Percentiles rank a stretch among this genome's conserved stretches.
These are phyloP conservation scores for Echium plantagineum DNA, from an alignment of 257 asterid genomes.

Conservation along the genomic window DNA sequence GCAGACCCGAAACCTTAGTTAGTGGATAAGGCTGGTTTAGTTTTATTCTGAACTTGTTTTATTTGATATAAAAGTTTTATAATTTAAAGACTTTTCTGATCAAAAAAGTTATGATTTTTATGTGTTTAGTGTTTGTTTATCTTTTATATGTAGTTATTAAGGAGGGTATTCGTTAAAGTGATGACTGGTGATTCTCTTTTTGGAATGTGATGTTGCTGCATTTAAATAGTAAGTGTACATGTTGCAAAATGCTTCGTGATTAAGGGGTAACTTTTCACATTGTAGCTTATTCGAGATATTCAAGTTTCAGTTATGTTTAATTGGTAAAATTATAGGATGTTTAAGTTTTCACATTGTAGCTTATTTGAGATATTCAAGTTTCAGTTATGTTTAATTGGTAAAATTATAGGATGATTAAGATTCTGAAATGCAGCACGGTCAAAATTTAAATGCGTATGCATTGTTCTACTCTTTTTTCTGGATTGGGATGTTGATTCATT, in stretches of 20 bases:
- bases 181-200: no score
- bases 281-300: no score
- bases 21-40: no score
- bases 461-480: no score
- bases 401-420: not conserved
- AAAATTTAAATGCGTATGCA: no score
- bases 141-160: no score
- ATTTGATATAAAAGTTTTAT: no score
- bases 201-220: not conserved
- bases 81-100: no score
- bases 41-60: no score
- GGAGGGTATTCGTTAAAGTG: not conserved
- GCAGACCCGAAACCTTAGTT: no score
- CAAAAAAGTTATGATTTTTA: not conserved
- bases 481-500: constrained; percentile 1
- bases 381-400: not conserved
- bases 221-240: not conserved
- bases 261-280: not conserved
- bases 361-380: no score
- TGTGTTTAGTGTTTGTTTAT: not conserved
- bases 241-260: not conserved
- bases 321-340: not conserved
- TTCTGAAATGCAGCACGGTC: not conserved
- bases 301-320: not conserved
- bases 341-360: not conserved